Percentiles rank a stretch among this genome's conserved stretches.
These are phyloP conservation scores for Ormosia semicastrata DNA, from an alignment of 306 rosid species.

Conservation along the genomic window DNA sequence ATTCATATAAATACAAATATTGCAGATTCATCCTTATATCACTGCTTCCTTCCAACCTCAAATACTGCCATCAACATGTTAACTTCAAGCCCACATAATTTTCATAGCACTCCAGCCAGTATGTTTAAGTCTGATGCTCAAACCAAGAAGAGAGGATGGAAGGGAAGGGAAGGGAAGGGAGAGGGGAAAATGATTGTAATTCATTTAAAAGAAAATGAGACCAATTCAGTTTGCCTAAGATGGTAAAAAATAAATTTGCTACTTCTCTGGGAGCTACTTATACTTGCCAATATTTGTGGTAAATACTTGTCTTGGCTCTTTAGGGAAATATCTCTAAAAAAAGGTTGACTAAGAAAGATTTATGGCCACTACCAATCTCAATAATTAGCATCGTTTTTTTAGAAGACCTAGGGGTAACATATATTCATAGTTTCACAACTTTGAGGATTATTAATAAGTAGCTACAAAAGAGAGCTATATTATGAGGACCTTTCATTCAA, in stretches of 20 bases:
- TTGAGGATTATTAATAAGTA: conserved; percentile 1
- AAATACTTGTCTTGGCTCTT: neutral
- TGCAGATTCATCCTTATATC: neutral
- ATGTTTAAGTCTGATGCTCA: neutral
- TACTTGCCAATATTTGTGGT: neutral
- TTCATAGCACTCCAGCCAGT: neutral
- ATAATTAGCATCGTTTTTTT: neutral
- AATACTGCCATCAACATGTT: neutral
- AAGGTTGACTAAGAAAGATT: neutral
- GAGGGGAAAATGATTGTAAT: neutral
- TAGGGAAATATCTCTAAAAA: neutral
- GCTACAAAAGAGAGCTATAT: neutral
- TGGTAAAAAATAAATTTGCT: neutral
- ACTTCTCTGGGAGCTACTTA: neutral
- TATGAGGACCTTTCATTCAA: neutral
- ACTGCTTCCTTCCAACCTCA: neutral
- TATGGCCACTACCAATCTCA: neutral
- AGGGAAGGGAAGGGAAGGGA: neutral
- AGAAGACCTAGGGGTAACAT: neutral
- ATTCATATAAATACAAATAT: neutral
- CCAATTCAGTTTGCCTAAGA: neutral
- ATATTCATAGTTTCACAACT: neutral
- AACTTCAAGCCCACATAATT: neutral
- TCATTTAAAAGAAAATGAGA: neutral
- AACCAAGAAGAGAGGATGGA: neutral